Conservation (phyloP, 768 basidiomycete genomes). For the Amanita pseudoporphyria region DNA sequence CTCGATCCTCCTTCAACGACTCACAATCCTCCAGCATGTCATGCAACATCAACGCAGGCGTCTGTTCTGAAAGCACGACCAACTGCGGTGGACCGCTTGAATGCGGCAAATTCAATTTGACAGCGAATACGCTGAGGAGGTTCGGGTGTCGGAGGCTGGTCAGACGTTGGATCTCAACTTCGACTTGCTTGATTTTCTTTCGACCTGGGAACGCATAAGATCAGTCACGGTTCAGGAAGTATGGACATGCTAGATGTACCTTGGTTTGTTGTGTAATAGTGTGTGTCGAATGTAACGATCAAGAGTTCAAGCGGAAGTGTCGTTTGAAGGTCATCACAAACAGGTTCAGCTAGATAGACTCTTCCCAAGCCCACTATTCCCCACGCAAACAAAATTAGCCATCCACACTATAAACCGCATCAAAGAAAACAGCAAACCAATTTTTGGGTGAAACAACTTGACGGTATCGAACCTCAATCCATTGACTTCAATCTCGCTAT, state of each 20-base stretch:
- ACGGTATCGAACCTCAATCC: conserved; percentile 56
- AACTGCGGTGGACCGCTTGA: conserved; percentile 42
- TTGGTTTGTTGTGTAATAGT: conserved; percentile 60
- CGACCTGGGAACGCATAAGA: conserved; percentile 27
- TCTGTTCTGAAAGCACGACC: conserved; percentile 60
- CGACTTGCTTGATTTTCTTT: conserved; percentile 61
- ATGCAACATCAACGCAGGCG: conserved; percentile 52
- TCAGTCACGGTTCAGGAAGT: not conserved
- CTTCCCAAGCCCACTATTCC: conserved; percentile 51
- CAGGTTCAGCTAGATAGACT: conserved; percentile 64
- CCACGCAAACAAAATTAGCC: not conserved
- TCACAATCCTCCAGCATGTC: conserved; percentile 75
- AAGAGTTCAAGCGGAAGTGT: conserved; percentile 60
- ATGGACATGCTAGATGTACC: conserved; percentile 22
- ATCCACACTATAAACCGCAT: conserved; percentile 1
- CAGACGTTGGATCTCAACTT: conserved; percentile 55
- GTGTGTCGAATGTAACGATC: conserved; percentile 52
- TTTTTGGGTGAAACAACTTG: conserved; percentile 62
- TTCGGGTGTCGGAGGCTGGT: conserved; percentile 53
- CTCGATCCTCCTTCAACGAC: conserved; percentile 61
- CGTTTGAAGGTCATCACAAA: conserved; percentile 52
- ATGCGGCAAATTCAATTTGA: conserved; percentile 48
- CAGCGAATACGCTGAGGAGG: conserved; percentile 57
- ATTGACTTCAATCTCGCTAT: conserved; percentile 43
- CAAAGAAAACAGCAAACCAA: conserved; percentile 31